Conservation (phyloP, 106 monocot species). For the Dendrobium officinale region DNA sequence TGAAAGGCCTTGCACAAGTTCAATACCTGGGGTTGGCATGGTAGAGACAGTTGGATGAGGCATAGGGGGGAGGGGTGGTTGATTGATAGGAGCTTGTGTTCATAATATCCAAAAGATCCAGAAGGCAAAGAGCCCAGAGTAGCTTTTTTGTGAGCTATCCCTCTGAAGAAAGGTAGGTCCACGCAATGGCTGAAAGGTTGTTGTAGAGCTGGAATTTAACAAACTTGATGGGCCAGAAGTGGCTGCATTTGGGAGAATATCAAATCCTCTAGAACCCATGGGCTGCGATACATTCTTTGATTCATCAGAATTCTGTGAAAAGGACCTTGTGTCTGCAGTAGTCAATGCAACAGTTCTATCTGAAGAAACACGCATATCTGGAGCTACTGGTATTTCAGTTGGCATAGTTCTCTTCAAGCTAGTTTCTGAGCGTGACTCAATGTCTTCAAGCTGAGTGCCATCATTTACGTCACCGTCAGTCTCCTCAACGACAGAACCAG, state of each 20-base stretch:
- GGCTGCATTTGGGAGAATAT: slow-evolving; percentile 8
- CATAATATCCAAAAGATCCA: slow-evolving; percentile 47
- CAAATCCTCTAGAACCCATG: slow-evolving; percentile 19
- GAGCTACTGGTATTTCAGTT: slow-evolving; percentile 10
- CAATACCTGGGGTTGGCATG: slow-evolving; percentile 32
- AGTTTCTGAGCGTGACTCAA: slow-evolving; percentile 21
- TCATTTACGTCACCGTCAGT: slow-evolving; percentile 62
- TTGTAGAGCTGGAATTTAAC: slow-evolving; percentile 14
- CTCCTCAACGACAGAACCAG: slow-evolving; percentile 66
- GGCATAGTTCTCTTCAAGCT: slow-evolving; percentile 13
- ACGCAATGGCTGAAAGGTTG: slow-evolving; percentile 24
- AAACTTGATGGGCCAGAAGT: slow-evolving; percentile 22
- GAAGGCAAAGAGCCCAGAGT: slow-evolving; percentile 20
- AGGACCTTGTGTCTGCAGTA: slow-evolving; percentile 19
- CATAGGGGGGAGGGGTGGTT: slow-evolving; percentile 81
- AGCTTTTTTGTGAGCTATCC: slow-evolving; percentile 33
- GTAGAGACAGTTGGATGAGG: slow-evolving; percentile 59
- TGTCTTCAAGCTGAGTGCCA: slow-evolving; percentile 25
- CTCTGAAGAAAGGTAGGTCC: slow-evolving; percentile 28
- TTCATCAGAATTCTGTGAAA: slow-evolving; percentile 43
- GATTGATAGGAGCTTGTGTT: slow-evolving; percentile 36
- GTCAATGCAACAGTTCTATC: slow-evolving; percentile 25
- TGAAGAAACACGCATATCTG: slow-evolving; percentile 22
- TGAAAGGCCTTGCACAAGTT: slow-evolving; percentile 26
- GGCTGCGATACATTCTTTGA: slow-evolving; percentile 34